These are phyloP conservation scores for Cladophialophora bantiana DNA, from an alignment of 2,329 filamentous ascomycete genomes.

Conservation along the genomic window DNA sequence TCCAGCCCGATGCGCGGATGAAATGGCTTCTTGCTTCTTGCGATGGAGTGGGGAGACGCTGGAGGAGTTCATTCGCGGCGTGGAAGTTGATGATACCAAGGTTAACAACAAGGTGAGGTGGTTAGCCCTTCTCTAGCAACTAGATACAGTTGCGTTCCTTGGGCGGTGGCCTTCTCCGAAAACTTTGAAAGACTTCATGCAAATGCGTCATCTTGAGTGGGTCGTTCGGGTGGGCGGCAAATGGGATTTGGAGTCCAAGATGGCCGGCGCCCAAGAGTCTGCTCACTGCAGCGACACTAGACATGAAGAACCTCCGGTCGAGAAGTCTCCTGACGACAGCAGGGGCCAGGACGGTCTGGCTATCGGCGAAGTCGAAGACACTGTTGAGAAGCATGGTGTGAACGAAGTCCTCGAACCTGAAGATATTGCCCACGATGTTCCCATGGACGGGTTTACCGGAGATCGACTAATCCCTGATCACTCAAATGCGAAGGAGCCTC, in stretches of 20 bases:
- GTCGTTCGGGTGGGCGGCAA: conserved; percentile 11
- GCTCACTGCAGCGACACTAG: not conserved
- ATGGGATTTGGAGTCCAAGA: not conserved
- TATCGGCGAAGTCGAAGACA: not conserved
- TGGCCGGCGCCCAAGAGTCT: not conserved
- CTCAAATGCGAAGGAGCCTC: not conserved
- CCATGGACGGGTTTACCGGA: not conserved
- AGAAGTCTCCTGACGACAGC: not conserved
- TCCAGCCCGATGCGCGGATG: not conserved
- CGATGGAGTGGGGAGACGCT: conserved; percentile 5
- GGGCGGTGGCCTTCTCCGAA: conserved; percentile 1
- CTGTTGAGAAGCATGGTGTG: not conserved
- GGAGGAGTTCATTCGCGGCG: conserved; percentile 7
- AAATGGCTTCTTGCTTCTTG: not conserved
- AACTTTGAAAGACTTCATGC: conserved; percentile 9
- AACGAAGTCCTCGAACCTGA: not conserved
- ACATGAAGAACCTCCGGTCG: not conserved
- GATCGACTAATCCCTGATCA: not conserved
- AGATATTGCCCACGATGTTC: not conserved
- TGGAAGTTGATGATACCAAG: conserved; percentile 10
- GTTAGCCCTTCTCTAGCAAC: not conserved
- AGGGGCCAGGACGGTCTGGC: not conserved
- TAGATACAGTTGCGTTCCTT: not conserved
- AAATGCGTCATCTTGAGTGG: conserved; percentile 8
- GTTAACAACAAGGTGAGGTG: not conserved